Evolutionary conservation across 225 moss, liverwort and hornwort genomes (phyloP).

Genomic region (Asterella californica): DNA sequence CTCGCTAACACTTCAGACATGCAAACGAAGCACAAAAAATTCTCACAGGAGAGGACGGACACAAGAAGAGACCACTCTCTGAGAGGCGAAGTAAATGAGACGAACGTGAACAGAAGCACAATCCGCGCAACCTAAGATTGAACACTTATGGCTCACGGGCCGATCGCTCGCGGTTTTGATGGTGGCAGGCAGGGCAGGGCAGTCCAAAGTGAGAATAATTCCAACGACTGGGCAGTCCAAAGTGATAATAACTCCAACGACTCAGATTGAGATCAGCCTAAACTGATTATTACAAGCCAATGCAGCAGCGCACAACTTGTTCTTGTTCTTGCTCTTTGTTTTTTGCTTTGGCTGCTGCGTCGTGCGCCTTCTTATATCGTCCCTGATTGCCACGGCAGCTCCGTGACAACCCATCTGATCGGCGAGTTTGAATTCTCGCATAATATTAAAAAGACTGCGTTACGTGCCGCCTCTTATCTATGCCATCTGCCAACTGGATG

Average conservation of each 20-base stretch:
- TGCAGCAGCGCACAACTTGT: neutral
- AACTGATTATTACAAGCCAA: neutral
- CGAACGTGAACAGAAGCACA: too few relatives aligned
- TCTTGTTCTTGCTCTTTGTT: too few relatives aligned
- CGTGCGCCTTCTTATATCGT: neutral
- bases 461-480: neutral
- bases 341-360: neutral
- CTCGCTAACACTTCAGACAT: too few relatives aligned
- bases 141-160: too few relatives aligned
- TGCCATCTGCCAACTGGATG: neutral
- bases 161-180: too few relatives aligned
- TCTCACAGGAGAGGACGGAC: neutral
- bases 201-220: neutral
- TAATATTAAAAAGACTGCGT: neutral
- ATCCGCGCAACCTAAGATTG: too few relatives aligned
- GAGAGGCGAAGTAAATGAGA: too few relatives aligned
- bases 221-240: neutral
- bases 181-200: neutral
- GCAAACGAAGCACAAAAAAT: too few relatives aligned
- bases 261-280: neutral
- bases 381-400: neutral
- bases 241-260: neutral
- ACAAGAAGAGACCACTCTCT: neutral
- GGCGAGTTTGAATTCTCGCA: neutral
- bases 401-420: neutral